A percentile compares a stretch with the other conserved stretches of the same genome.
Conservation (phyloP, 805 yeast genomes). For the Starmerella floricola region DNA sequence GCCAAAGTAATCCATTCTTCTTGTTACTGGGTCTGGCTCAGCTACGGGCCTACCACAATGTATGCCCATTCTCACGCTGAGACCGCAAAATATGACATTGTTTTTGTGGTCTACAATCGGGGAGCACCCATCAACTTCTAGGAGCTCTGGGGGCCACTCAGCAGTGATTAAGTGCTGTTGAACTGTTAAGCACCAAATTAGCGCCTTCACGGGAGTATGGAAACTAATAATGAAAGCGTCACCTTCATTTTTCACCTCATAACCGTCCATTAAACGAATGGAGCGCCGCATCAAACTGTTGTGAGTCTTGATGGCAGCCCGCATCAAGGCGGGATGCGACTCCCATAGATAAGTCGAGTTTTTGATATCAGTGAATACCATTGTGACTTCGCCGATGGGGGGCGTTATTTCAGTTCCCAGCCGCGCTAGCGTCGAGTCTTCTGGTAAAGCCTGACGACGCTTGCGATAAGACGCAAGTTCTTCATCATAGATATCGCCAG, state of each 20-base stretch:
- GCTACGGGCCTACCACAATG: constrained; percentile 98
- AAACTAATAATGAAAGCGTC: constrained; percentile 98
- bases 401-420: constrained; percentile 78
- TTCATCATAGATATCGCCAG: constrained; percentile 7
- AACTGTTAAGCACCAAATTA: constrained; percentile 88
- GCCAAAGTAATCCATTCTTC: constrained; percentile 97
- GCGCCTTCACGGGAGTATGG: constrained; percentile 80
- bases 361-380: constrained; percentile 95
- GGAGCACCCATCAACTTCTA: constrained; percentile 73
- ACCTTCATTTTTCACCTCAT: constrained; percentile 98
- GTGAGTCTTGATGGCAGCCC: constrained; percentile 91
- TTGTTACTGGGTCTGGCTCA: constrained; percentile 85
- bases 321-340: constrained; percentile 75
- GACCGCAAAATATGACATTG: constrained; percentile 63
- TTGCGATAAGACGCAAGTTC: constrained; percentile 23
- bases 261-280: constrained; percentile 85
- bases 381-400: constrained; percentile 86
- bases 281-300: constrained; percentile 90
- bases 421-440: constrained; percentile 69
- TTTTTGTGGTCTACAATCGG: constrained; percentile 54
- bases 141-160: constrained; percentile 92
- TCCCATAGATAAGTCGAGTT: constrained; percentile 94
- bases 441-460: constrained; percentile 42
- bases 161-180: constrained; percentile 72
- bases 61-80: constrained; percentile 94